Evolutionary conservation across 352 stramenopile genomes (phyloP), one percentile per base, ranked within the genome.

Genomic region (Phytopythium vexans): DNA sequence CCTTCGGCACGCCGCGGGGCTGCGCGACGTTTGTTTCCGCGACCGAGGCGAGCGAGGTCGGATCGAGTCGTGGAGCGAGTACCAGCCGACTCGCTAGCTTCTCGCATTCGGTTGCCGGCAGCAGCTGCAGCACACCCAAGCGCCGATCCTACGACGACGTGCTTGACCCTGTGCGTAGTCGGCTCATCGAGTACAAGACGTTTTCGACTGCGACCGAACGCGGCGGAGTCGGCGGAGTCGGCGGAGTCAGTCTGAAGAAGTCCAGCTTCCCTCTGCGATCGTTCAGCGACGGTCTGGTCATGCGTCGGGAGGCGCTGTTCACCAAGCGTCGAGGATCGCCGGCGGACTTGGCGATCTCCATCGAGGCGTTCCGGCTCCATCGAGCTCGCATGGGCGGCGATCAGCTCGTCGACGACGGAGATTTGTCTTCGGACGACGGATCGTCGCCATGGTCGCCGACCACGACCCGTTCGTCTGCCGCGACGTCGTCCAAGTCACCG

Each of bases 181-280:
- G 79, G 35, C 66, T 92, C 21, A 90, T 89, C 35, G 78, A 92
- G 59, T 88, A 92, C 70, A 90, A 89, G 74, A 88, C 74, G 9
- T 90, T 92, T 38, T 88, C 79, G 11, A 72, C 73, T 7, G 64
- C 40, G 16, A 54, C 66, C 2, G 66, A 79, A 3, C 54, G 54
- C 1, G 61, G 56, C n/a, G 10, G 15, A 4, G 35, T 66, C 1
- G 58, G 66, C 12, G n/a, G n/a, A n/a, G n/a, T n/a, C 1, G 61
- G 56, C n/a, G 10, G 15, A 4, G 35, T 66, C 1, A 60, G 55
- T 34, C 70, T 92, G 34, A 75, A 76, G 5, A 89, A 87, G 43
- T 69, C 70, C 10, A 89, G 48, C 49, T 92, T 90, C 50, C 79
- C 80, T 0, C 58, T 56, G 8, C 79, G 79, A 11, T 90, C 82